Base-by-base conservation (phyloP, 148 eudicot genomes). In the Cornus kousa region DNA sequence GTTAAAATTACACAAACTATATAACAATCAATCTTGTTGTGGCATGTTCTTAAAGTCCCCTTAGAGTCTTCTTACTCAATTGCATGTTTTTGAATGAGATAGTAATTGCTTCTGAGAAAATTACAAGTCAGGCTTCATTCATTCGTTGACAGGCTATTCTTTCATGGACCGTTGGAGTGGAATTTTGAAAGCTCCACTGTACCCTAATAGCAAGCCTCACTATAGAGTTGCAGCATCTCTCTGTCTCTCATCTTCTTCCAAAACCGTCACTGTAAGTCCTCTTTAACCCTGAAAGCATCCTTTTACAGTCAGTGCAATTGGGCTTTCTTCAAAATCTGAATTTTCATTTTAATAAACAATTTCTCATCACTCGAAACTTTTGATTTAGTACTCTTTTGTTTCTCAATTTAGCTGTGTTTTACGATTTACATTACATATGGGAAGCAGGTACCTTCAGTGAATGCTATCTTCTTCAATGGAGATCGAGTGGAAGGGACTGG, bases 141-240 rank as follows among this genome's bases (percentile, higher is more conserved):
- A 20, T 37, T 55, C 37, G 5, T 46, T 78, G 75, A 53, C 50
- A 74, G 73, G 53, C 53, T 65, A 23, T 80, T 75, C 23, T 22
- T 53, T 85, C 68, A 94, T 95, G 98, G 97, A 90, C 50, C 97
- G 94, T 75, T 95, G 98, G 97, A 86, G 76, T 55, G 93, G 97
- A 53, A 74, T 93, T 67, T 76, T 91, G 79, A 91, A 89, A 87
- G 89, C 91, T 82, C 92, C 91, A 72, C 59, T 91, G 77, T 66
- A 74, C 73, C 81, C 88, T 9, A 80, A 87, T 70, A 83, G 86
- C 31, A 78, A 78, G 43, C 75, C 80, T 78, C 67, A 74, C 64
- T 95, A 89, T 84, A 83, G 79, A 82, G 85, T 95, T 20, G 98
- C 93, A 37, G 97, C 91, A 64, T 95, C 97, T 22, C 97, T 95